Base-by-base conservation (phyloP, 2,329 filamentous ascomycete genomes). In the Verruconis gallopava region DNA sequence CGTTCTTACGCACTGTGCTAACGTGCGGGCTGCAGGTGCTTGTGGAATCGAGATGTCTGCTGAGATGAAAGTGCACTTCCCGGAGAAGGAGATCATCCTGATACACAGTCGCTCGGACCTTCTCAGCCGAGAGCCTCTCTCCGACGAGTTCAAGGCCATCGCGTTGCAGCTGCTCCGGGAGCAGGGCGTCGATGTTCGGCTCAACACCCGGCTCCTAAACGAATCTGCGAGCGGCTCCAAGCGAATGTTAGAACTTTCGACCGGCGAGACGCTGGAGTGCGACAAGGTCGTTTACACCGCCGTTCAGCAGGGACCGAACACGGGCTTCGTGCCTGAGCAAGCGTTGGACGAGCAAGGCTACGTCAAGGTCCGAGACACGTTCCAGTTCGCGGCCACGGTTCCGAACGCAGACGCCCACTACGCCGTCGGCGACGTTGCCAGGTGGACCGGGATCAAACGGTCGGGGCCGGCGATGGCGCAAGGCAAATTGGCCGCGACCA, bases 41-140 rank as follows among this genome's bases (percentile, higher is more conserved):
- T 83, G 88, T 1, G 84, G 84, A 5, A 77, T 88, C 42, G 83
- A 89, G 56, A 85, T 89, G 70, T 81, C 84, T 0, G 76, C 80
- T 1, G 83, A 91, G 61, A 65, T 88, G 42, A 88, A 86, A 59
- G 57, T 73, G 36, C 64, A 77, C 18, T 69, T 79, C 46, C 81
- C 84, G 0, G 52, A 71, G 9, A 63, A 75, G 42, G 71, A 71
- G 32, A 77, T 89, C n/a, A 82, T 75, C 1, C 70, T 91, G 1
- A 73, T 85, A 3, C 84, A 89, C 56, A 86, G 82, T 3, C 69
- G 81, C 15, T 65, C 71, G 19, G 73, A 73, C 51, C 71, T 89
- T 1, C 67, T 89, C 5, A 85, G 81, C 0, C 75, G 79, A 0
- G 84, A 91, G 60, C 74, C 73, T 3, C 67, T 91, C 2, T 77